Base-by-base conservation (phyloP, 129 eudicot species). In the Pseudognaphalium luteoalbum region DNA sequence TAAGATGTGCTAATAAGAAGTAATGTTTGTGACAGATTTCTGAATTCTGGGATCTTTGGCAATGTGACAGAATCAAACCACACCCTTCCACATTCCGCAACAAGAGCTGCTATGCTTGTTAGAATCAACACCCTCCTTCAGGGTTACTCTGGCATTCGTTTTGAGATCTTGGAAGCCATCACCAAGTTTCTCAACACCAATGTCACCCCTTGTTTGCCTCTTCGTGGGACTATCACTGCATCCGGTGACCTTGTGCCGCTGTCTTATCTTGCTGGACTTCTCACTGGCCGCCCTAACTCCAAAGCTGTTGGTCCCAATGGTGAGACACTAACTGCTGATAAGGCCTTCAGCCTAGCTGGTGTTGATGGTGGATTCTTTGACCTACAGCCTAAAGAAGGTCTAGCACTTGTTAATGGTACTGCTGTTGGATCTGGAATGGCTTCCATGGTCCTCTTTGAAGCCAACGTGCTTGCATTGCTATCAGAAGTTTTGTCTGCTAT, bases 111-210 rank as follows among this genome's bases (percentile, higher is more conserved):
- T 0, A 37, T 68, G 72, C 72, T 68, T 0, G 72, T 68, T 2
- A 68, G 57, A 68, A 68, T 68, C 32, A 68, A 68, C 56, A 68
- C 56, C 54, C 72, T 68, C n/a, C 72, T 68, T 29, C 72, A 68
- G 56, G 72, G 72, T 20, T 68, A 68, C 54, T 68, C 72, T 0
- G 72, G 72, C 16, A 68, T 68, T 33, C 72, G 72, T 20, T 68
- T 39, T 2, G 72, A 68, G 72, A 68, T 68, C 33, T 68, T 68
- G 33, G 72, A 68, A 68, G 72, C 72, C 15, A 68, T 68, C 72
- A 68, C 56, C 32, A 68, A 39, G 54, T 39, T 68, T 47, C 72
- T 68, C 17, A 68, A 68, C 54, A 39, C 17, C 33, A 68, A 68
- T n/a, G 72, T 68, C 54, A 68, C 72, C 57, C 72, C 72, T 2